These are phyloP conservation scores for Diaporthe australafricana DNA, from an alignment of 2,329 filamentous ascomycete genomes.

Conservation along the genomic window DNA sequence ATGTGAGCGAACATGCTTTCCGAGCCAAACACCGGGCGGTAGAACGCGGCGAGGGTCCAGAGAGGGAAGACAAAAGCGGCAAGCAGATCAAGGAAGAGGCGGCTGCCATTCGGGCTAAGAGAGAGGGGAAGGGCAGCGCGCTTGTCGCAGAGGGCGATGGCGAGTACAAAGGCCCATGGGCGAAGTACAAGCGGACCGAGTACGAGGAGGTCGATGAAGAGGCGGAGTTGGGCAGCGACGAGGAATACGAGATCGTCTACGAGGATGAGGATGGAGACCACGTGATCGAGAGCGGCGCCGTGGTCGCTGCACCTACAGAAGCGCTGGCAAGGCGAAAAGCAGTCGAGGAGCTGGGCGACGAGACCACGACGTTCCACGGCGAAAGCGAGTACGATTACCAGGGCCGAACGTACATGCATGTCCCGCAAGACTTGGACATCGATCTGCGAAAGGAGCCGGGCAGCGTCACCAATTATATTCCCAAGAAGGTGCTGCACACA, in stretches of 20 bases:
- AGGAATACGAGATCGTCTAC: constrained; percentile 82
- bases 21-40: constrained; percentile 87
- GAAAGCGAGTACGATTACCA: constrained; percentile 89
- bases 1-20: constrained; percentile 91
- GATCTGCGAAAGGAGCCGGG: constrained; percentile 85
- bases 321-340: constrained; percentile 68
- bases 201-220: constrained; percentile 81
- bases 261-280: constrained; percentile 79
- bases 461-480: constrained; percentile 88
- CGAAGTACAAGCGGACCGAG: constrained; percentile 79
- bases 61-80: constrained; percentile 66
- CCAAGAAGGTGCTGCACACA: constrained; percentile 91
- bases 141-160: constrained; percentile 86
- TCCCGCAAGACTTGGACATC: constrained; percentile 90
- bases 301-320: constrained; percentile 66
- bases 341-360: constrained; percentile 71
- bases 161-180: constrained; percentile 96
- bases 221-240: constrained; percentile 79
- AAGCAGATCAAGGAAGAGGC: constrained; percentile 76
- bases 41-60: constrained; percentile 72
- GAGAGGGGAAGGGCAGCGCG: constrained; percentile 88
- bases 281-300: constrained; percentile 72
- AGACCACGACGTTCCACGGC: constrained; percentile 91
- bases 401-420: constrained; percentile 96
- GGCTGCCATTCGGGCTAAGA: constrained; percentile 74